Evolutionary conservation across 2,329 filamentous ascomycete species (phyloP).

Genomic region (Paecilomyces sp.): DNA sequence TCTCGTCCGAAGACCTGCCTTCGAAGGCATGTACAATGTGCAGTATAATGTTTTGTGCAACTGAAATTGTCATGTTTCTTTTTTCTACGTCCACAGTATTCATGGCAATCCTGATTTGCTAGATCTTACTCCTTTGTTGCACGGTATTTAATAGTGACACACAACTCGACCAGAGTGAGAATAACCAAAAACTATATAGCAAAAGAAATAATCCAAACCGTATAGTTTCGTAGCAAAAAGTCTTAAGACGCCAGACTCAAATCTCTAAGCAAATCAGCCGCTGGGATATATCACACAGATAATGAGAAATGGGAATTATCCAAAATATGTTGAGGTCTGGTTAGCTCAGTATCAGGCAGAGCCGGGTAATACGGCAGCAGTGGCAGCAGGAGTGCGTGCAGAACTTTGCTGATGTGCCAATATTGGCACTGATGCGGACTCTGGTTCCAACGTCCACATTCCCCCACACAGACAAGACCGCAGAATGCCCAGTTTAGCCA

Average conservation of each 20-base stretch:
- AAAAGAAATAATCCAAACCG: neutral
- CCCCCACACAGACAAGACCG: slow-evolving; percentile 35
- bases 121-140: neutral
- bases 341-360: neutral
- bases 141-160: neutral
- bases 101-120: neutral
- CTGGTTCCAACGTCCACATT: slow-evolving; percentile 30
- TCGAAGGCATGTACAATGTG: too few relatives aligned
- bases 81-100: neutral
- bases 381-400: slow-evolving; percentile 7
- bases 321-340: neutral
- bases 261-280: neutral
- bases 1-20: too few relatives aligned
- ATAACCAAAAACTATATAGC: neutral
- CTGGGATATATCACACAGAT: neutral
- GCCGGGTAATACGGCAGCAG: slow-evolving; percentile 1
- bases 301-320: neutral
- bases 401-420: neutral
- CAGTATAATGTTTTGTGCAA: neutral
- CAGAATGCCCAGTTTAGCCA: slow-evolving; percentile 29
- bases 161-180: neutral
- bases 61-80: neutral
- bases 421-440: slow-evolving; percentile 5
- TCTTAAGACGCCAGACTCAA: neutral
- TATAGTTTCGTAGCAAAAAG: neutral